A percentile compares a stretch with the other conserved stretches of the same genome.
Conservation (phyloP, 139 green algal species). For the Micractinium sp. region DNA sequence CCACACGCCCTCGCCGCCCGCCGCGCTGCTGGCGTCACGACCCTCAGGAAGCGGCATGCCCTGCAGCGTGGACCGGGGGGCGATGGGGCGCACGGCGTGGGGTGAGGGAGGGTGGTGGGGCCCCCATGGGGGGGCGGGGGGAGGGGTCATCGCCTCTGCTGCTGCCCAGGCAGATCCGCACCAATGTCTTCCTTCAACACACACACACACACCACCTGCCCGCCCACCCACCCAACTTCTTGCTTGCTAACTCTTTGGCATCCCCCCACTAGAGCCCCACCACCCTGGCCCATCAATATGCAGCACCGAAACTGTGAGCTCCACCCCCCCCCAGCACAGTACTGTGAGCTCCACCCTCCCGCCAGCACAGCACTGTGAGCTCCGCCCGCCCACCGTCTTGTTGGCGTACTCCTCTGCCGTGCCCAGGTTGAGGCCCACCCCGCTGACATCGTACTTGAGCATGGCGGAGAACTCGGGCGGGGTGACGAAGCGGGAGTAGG, state of each 20-base stretch:
- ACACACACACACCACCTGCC: no score
- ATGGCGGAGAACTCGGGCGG: slow-evolving; percentile 84
- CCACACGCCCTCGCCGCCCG: slow-evolving; percentile 50
- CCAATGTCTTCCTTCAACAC: neutral
- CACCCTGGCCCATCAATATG: neutral
- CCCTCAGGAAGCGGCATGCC: slow-evolving; percentile 18
- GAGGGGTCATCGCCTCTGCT: neutral
- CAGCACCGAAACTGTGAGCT: neutral
- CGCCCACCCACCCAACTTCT: no score
- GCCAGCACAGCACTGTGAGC: no score
- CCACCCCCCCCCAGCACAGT: neutral
- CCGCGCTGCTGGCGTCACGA: neutral
- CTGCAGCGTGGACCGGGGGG: neutral
- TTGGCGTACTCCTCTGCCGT: slow-evolving; percentile 75
- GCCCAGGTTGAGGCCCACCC: slow-evolving; percentile 94
- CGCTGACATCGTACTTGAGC: slow-evolving; percentile 95
- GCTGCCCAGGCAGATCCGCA: neutral
- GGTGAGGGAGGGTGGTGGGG: neutral
- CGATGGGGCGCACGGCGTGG: no score
- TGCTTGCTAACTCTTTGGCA: slow-evolving; percentile 66
- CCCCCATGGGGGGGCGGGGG: neutral
- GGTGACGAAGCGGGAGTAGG: slow-evolving; percentile 91
- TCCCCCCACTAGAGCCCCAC: slow-evolving; percentile 33
- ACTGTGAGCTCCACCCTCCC: neutral
- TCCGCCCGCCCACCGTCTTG: slow-evolving; percentile 71